Evolutionary conservation across 805 yeast genomes (phyloP), one percentile per base, ranked within the genome.

Genomic region (Suhomyces kilbournensis): DNA sequence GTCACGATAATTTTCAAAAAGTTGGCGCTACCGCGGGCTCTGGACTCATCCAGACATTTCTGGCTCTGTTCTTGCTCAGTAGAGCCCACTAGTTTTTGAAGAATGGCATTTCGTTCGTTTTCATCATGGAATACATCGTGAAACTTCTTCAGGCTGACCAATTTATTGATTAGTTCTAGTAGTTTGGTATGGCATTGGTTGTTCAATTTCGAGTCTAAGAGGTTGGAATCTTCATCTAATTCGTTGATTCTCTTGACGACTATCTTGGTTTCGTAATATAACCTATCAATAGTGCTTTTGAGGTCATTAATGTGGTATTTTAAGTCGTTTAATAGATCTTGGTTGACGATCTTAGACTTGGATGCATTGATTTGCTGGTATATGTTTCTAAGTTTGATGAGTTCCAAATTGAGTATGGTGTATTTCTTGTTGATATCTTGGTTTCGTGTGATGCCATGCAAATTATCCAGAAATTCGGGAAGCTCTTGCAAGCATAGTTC

Each of bases 181-280:
- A 75, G 50, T 50, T 69, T 71, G 12, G 51, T 48, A 40, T 58
- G 49, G 44, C 69, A 63, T 42, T 71, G 69, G 22, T 62, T 63
- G 49, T 65, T 59, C 25, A 72, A 52, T 51, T 66, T 69, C 14
- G 58, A 44, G 46, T 66, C 68, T 48, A 73, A 62, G 9, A 64
- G 46, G 44, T 60, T 62, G 34, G 67, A 58, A 50, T 66, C 67
- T 26, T 70, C 71, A 28, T 74, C 77, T 34, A 75, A 60, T 55
- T 75, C 79, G 48, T 69, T 73, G 43, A 75, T 65, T 49, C 77
- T 60, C 51, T 73, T 74, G 28, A 59, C 61, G 4, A 75, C 70
- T n/a, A 73, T 71, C 49, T 77, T 61, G 3, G 77, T 68, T 49
- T 76, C 75, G 53, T 75, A 75, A 2, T 68, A 58, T 53, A 75